Evolutionary conservation across 768 basidiomycete genomes (phyloP), one percentile per base, ranked within the genome.

Genomic region (Botryobasidium botryosum): DNA sequence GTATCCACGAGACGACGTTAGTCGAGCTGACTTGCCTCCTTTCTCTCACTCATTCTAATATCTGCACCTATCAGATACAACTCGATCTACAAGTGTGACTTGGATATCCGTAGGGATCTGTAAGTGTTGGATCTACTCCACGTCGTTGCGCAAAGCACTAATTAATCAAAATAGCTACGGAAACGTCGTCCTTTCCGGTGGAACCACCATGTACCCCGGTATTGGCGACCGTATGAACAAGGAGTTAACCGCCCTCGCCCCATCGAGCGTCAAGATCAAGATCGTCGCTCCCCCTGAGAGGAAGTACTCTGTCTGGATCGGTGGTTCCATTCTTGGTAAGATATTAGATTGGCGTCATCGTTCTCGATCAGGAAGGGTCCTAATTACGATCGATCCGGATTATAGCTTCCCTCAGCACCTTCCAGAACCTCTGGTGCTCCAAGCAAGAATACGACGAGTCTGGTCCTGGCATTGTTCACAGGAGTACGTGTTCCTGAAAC

Each of bases 241-340:
- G 71, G 87, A 92, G 66, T 68, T 92, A 59, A 81, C 81, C 18
- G 67, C 78, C 18, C 69, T 90, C 53, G 72, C 81, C 45, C 87
- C 88, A 23, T 72, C 81, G 47, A 84, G 79, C 65, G 81, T 91
- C 81, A 91, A 88, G 76, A 79, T 88, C 67, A 88, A 86, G 75
- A 86, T 90, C 46, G 80, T 86, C 48, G 83, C 87, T 49, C 87
- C 88, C 41, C 86, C 87, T 44, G 87, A 92, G 69, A 70, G 87
- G 55, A 92, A 86, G 62, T 88, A 88, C 73, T 87, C 84, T 44
- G 88, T 91, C 64, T 94, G 90, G 84, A 88, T 88, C 55, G 81
- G 81, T 66, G 81, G 80, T 48, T 80, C 78, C 35, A 84, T 83
- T 55, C 65, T 84, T 53, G 54, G 47, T 47, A 12, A 27, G 46